These are phyloP conservation scores for Glebionis coronaria DNA, from an alignment of 129 eudicot genomes.

Conservation along the genomic window DNA sequence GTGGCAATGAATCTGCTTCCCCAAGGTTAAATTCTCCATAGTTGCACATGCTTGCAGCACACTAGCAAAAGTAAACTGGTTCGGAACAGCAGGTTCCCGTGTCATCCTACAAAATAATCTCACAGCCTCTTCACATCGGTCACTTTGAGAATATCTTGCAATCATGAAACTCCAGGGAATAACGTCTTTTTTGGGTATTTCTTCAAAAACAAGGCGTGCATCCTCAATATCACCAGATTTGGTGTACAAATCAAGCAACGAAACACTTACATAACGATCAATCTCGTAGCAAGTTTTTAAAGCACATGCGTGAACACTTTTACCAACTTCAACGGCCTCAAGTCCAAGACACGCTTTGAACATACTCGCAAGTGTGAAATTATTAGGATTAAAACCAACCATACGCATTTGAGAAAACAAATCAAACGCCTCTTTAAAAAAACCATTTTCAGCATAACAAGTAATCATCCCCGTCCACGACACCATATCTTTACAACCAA, in stretches of 20 bases:
- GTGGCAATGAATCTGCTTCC: slow-evolving; percentile 60
- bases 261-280: slow-evolving; percentile 58
- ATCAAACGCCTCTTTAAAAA: slow-evolving; percentile 41
- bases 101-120: slow-evolving; percentile 56
- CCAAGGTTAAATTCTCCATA: slow-evolving; percentile 35
- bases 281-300: slow-evolving; percentile 54
- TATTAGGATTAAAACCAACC: slow-evolving; percentile 54
- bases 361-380: slow-evolving; percentile 61
- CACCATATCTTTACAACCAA: slow-evolving; percentile 63
- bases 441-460: slow-evolving; percentile 62
- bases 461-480: slow-evolving; percentile 86
- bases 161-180: slow-evolving; percentile 86
- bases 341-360: slow-evolving; percentile 76
- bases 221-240: slow-evolving; percentile 53
- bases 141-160: slow-evolving; percentile 66
- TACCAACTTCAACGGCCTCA: slow-evolving; percentile 41
- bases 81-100: slow-evolving; percentile 40
- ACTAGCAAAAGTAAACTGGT: slow-evolving; percentile 75
- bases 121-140: slow-evolving; percentile 55
- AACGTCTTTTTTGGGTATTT: slow-evolving; percentile 60
- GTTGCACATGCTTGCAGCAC: slow-evolving; percentile 66
- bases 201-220: slow-evolving; percentile 53
- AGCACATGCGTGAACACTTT: slow-evolving; percentile 55
- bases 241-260: slow-evolving; percentile 70
- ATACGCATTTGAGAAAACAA: slow-evolving; percentile 50